phyloP scores from a whole-genome alignment of 257 asterid species.

The Penstemon barbatus region DNA sequence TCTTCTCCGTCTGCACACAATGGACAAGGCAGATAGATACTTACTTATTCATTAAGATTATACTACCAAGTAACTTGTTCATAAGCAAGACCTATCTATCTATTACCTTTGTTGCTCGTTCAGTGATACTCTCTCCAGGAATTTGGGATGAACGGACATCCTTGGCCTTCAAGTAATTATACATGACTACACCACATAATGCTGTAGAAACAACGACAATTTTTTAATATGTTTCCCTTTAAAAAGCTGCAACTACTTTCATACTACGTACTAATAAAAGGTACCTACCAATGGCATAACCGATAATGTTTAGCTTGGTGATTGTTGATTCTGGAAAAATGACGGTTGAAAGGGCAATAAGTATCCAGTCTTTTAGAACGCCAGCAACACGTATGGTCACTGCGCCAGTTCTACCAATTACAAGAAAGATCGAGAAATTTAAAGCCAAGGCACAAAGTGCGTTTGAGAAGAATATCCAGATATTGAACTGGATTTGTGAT shows the following conservation, averaged over 20 bases:
- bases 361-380: constrained; percentile 96
- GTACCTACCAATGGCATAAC: constrained; percentile 84
- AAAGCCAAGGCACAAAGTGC: constrained; percentile 93
- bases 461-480: constrained; percentile 96
- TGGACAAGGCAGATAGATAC: too few relatives aligned
- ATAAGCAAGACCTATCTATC: not conserved
- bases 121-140: constrained; percentile 42
- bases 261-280: constrained; percentile 18
- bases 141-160: constrained; percentile 47
- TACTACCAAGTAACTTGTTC: too few relatives aligned
- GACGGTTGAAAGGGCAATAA: constrained; percentile 91
- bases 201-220: constrained; percentile 49
- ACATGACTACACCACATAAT: constrained; percentile 78
- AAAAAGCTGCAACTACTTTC: constrained; percentile 5
- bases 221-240: constrained; percentile 7
- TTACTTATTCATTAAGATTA: too few relatives aligned
- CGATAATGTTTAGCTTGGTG: constrained; percentile 78
- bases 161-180: constrained; percentile 60
- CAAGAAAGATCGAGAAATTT: constrained; percentile 94
- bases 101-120: constrained; percentile 44
- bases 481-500: constrained; percentile 78
- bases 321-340: constrained; percentile 92
- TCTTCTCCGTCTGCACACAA: constrained; percentile 34
- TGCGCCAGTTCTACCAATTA: constrained; percentile 97
- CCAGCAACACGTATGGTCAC: constrained; percentile 98